Base-by-base conservation (phyloP, 2,329 filamentous ascomycete genomes). In the Neofusicoccum ribis region DNA sequence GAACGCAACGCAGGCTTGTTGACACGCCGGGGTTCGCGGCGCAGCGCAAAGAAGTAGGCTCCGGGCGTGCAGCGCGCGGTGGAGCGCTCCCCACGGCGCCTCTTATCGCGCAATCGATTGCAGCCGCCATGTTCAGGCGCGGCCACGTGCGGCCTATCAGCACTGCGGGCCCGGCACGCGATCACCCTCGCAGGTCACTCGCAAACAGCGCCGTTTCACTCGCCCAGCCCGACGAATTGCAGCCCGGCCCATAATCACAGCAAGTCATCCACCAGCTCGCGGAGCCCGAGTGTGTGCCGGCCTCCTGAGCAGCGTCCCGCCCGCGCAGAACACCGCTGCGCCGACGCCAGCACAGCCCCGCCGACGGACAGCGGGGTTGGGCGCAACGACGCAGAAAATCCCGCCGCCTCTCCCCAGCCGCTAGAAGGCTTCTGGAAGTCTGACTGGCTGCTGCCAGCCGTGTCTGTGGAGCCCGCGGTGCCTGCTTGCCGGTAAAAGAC, bases 71-170 rank as follows among this genome's bases (percentile, higher is more conserved):
- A 7, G 14, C 20, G 17, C 27, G 27, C 27, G 27, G 52, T 41
- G 15, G 54, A 59, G 54, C 14, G 39, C 39, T 34, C 54, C 4
- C 23, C 46, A 27, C 5, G 17, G 46, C 4, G 47, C 31, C 50
- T 60, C 56, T 60, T 60, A 60, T 60, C 56, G 56, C 37, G 15
- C 56, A 60, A 60, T 60, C 56, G 56, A 60, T 60, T 60, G 56
- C 43, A 11, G 11, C 8, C 39, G 56, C 56, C 41, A 41, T 60
- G 56, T 20, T 37, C 56, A 46, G 27, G 14, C 23, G 11, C 8
- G 43, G 56, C 41, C 56, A 47, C 56, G 41, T 60, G 56, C 56
- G 56, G 37, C 31, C 41, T 46, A 41, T 41, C 36, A 37, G 54
- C 54, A n/a, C 36, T 37, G 56, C 56, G 31, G 41, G 27, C 56